Percentiles rank a stretch among this genome's conserved stretches.
Evolutionary conservation across 345 rosid genomes (phyloP).

Genomic region (Combretum micranthum): DNA sequence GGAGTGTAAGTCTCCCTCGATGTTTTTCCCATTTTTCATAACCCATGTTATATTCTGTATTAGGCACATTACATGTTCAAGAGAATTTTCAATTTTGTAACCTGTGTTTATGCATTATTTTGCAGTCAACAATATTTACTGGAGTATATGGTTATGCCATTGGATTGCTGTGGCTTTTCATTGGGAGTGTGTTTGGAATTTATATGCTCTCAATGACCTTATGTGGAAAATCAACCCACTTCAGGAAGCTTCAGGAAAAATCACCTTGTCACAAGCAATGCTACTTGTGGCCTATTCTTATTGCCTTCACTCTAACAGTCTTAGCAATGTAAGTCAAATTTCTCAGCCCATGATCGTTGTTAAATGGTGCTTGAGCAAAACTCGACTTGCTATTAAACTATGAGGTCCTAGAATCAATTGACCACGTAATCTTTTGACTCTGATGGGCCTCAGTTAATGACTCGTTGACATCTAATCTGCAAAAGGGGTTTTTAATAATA

Average conservation of each 20-base stretch:
- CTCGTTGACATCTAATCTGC: too few species aligned
- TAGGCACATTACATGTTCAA: too few species aligned
- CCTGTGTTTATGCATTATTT: too few species aligned
- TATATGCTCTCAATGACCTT: conserved; percentile 16
- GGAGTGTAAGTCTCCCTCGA: conserved; percentile 47
- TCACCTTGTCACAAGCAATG: conserved; percentile 21
- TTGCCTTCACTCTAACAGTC: conserved; percentile 34
- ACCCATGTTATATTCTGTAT: too few species aligned
- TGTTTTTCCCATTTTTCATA: too few species aligned
- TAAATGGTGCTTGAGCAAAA: not conserved
- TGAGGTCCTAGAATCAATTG: too few species aligned
- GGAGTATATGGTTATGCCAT: conserved; percentile 50
- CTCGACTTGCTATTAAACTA: not conserved
- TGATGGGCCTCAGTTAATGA: too few species aligned
- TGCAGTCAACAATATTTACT: conserved; percentile 58
- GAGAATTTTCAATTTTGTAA: too few species aligned
- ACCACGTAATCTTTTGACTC: too few species aligned
- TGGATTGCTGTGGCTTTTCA: conserved; percentile 44
- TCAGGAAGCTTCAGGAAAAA: conserved; percentile 21
- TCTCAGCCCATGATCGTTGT: not conserved
- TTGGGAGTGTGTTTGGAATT: conserved; percentile 33
- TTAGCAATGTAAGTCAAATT: conserved; percentile 42
- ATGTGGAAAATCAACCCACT: conserved; percentile 19
- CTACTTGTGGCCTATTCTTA: conserved; percentile 28
- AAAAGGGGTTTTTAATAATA: too few species aligned